Evolutionary conservation across 2,329 filamentous ascomycete species (phyloP).

Genomic region (Cryphonectria carpinicola): DNA sequence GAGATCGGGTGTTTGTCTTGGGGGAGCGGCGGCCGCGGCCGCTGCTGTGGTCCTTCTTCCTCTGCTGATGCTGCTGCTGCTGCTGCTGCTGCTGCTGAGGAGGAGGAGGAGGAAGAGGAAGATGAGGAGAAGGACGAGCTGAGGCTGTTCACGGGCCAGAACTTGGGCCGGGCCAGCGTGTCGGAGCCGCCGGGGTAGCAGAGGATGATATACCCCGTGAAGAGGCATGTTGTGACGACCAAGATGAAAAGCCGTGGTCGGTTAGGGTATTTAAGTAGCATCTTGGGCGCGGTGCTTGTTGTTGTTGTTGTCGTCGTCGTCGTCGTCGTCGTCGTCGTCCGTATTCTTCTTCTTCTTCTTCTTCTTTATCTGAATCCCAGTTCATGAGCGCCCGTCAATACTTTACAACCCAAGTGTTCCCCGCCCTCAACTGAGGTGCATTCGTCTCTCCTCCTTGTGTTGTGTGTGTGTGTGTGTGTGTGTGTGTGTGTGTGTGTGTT

Average conservation of each 20-base stretch:
- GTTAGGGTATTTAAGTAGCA: neutral
- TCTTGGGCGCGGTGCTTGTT: neutral
- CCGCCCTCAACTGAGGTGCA: neutral
- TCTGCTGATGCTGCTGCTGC: too few species aligned
- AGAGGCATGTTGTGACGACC: neutral
- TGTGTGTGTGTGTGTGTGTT: neutral
- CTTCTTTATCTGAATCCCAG: neutral
- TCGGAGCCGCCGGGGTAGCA: neutral
- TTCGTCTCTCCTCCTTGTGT: neutral
- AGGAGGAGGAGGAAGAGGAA: neutral
- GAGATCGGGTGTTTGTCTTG: conserved; percentile 48
- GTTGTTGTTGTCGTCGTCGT: neutral
- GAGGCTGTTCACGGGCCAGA: neutral
- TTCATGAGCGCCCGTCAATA: neutral
- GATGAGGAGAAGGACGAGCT: neutral
- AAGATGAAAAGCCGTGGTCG: conserved; percentile 4
- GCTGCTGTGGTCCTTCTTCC: neutral
- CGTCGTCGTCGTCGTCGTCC: neutral
- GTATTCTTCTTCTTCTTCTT: neutral
- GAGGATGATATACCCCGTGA: neutral
- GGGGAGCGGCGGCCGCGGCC: neutral
- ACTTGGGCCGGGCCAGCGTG: neutral
- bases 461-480: neutral
- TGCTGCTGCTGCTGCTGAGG: too few species aligned
- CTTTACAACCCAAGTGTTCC: neutral